phyloP scores from a whole-genome alignment of 2,329 filamentous ascomycete species.

The Talaromyces sp. region DNA sequence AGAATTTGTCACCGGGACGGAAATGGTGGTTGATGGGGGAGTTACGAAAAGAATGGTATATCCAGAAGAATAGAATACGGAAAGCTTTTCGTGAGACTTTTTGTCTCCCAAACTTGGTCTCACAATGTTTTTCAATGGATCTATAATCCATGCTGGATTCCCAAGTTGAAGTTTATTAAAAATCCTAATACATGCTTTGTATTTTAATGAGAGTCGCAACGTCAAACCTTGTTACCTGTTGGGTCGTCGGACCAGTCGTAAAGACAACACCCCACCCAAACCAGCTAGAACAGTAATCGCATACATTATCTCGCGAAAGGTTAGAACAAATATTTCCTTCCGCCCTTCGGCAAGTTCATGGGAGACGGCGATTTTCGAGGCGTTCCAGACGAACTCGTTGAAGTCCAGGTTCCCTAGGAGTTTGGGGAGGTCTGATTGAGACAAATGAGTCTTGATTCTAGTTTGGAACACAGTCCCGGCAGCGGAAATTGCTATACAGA shows the following conservation, averaged over 20 bases:
- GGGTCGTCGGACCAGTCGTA: neutral
- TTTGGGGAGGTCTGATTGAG: neutral
- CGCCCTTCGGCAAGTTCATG: neutral
- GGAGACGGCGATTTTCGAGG: neutral
- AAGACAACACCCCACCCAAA: slow-evolving; percentile 5
- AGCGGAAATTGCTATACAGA: slow-evolving; percentile 5
- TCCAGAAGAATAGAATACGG: slow-evolving; percentile 7
- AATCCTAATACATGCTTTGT: neutral
- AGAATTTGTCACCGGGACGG: slow-evolving; percentile 11
- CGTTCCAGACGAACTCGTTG: neutral
- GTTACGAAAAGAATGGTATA: slow-evolving; percentile 11
- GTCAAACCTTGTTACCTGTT: neutral
- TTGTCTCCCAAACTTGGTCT: neutral
- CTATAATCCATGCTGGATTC: neutral
- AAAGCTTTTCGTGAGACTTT: neutral
- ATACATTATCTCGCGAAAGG: slow-evolving; percentile 9
- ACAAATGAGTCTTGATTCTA: neutral
- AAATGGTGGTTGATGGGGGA: slow-evolving; percentile 12
- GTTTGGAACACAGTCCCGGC: slow-evolving; percentile 4
- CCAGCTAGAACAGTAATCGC: slow-evolving; percentile 4
- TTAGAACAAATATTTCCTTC: neutral
- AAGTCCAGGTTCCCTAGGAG: neutral
- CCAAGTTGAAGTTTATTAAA: neutral
- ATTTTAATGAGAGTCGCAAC: neutral
- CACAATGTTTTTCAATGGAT: neutral